Percentiles rank a stretch among this genome's conserved stretches.
These are phyloP conservation scores for Echinosophora koreensis DNA, from an alignment of 306 rosid species.

Conservation along the genomic window DNA sequence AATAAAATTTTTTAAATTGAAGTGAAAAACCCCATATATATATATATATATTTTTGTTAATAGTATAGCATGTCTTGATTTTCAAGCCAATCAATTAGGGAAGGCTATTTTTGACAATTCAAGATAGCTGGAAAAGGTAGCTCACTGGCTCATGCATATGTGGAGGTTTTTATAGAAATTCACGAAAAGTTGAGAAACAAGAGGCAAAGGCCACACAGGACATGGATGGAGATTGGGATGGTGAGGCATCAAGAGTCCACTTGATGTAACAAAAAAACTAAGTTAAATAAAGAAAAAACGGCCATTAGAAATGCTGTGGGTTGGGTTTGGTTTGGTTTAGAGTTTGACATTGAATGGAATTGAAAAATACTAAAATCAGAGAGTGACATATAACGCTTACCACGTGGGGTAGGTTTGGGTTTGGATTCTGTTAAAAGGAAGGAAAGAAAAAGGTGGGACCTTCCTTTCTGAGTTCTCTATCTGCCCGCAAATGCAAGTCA, in stretches of 20 bases:
- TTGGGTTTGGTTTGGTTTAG: background rate
- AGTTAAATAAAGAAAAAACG: background rate
- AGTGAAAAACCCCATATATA: no score
- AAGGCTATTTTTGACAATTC: background rate
- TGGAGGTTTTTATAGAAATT: background rate
- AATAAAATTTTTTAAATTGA: no score
- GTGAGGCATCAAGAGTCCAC: background rate
- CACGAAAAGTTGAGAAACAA: background rate
- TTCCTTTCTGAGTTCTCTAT: background rate
- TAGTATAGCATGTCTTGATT: background rate
- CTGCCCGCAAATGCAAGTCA: background rate
- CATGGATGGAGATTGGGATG: background rate
- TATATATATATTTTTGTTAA: no score
- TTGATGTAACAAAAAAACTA: background rate
- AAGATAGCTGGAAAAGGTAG: background rate
- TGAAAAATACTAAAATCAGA: background rate
- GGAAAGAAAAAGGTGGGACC: background rate
- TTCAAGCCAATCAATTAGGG: background rate
- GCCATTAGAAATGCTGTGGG: conserved; percentile 9
- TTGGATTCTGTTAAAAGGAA: background rate
- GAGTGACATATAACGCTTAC: background rate
- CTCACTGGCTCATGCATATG: no score
- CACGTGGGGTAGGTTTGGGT: conserved; percentile 19
- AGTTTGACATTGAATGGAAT: conserved; percentile 1
- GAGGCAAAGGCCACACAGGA: background rate